Evolutionary conservation across 2,329 filamentous ascomycete species (phyloP).

Genomic region (Xylaria sp.): DNA sequence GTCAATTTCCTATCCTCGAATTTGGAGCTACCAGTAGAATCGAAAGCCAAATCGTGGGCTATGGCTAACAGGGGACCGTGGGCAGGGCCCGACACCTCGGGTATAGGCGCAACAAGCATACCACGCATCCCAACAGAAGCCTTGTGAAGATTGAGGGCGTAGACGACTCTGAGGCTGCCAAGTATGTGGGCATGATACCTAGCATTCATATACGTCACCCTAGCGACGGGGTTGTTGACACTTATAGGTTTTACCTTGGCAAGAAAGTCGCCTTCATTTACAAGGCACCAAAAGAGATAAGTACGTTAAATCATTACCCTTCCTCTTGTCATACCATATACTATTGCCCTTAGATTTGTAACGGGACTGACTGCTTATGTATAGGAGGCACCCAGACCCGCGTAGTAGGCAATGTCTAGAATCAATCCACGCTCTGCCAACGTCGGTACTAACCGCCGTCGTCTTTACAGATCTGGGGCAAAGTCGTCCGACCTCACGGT

Average conservation of each 20-base stretch:
- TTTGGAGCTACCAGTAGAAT: background rate
- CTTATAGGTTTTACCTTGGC: conserved; percentile 36
- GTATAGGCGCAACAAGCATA: conserved; percentile 35
- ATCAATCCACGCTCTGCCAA: background rate
- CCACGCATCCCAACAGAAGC: conserved; percentile 34
- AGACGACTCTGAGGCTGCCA: conserved; percentile 33
- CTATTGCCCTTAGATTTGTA: background rate
- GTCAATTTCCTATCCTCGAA: background rate
- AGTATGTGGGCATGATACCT: conserved; percentile 26
- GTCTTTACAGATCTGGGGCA: conserved; percentile 36
- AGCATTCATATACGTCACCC: conserved; percentile 1
- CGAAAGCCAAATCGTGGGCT: background rate
- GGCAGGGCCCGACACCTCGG: conserved; percentile 38
- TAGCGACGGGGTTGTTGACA: conserved; percentile 16
- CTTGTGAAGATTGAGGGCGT: conserved; percentile 39
- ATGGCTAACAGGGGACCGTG: conserved; percentile 24
- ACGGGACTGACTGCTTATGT: conserved; percentile 20
- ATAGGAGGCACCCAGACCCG: conserved; percentile 36
- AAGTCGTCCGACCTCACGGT: conserved; percentile 37
- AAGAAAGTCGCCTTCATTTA: conserved; percentile 38
- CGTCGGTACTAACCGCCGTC: conserved; percentile 10
- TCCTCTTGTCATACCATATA: background rate
- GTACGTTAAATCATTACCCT: conserved; percentile 18
- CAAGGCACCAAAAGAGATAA: conserved; percentile 35
- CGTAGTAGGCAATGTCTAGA: conserved; percentile 29